Conservation (phyloP, 169 alveolate genomes). For the Plasmodium knowlesi region DNA sequence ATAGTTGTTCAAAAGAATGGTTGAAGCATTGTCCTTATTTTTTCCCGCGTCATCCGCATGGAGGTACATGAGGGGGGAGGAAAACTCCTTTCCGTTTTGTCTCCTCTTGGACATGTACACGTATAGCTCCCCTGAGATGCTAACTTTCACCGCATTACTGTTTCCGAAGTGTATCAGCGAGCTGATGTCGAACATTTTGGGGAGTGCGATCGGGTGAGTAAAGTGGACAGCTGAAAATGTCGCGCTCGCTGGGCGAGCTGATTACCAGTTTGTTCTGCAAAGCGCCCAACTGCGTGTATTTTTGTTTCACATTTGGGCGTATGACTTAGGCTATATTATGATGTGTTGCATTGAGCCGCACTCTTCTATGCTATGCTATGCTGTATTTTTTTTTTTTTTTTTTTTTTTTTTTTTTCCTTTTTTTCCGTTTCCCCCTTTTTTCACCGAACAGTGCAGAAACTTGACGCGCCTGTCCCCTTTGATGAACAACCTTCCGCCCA, state of each 20-base stretch:
- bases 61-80: not conserved
- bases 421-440: not conserved
- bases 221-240: not conserved
- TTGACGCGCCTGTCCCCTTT: not conserved
- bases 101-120: conserved; percentile 48
- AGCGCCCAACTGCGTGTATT: not conserved
- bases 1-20: not conserved
- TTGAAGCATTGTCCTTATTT: not conserved
- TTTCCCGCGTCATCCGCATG: not conserved
- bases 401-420: not conserved
- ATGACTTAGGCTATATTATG: not conserved
- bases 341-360: not conserved
- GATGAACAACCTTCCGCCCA: not conserved
- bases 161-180: conserved; percentile 48
- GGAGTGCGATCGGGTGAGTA: not conserved
- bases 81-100: conserved; percentile 10
- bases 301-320: not conserved
- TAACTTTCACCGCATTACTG: not conserved
- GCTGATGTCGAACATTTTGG: conserved; percentile 45
- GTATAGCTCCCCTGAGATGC: conserved; percentile 25
- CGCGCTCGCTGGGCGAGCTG: too few species aligned
- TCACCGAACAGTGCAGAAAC: not conserved
- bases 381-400: not conserved
- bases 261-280: not conserved
- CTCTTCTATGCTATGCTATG: not conserved